Evolutionary conservation across 805 yeast species (phyloP).

Genomic region (Brettanomyces sp.): DNA sequence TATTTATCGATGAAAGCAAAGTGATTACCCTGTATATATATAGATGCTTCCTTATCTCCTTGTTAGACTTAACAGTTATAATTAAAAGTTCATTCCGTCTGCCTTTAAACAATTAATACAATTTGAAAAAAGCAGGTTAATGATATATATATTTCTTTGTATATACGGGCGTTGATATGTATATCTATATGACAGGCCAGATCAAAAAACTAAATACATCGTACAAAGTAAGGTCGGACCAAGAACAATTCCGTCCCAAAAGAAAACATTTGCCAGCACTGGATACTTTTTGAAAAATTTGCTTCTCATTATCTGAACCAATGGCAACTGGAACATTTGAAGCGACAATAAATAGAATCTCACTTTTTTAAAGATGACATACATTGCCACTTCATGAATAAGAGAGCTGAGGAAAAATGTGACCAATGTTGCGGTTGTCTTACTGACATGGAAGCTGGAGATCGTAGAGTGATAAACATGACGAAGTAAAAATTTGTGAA

Average conservation of each 20-base stretch:
- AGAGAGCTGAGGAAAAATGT: constrained; percentile 74
- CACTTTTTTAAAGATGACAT: constrained; percentile 65
- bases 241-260: constrained; percentile 85
- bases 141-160: background rate
- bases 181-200: background rate
- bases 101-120: too few relatives aligned
- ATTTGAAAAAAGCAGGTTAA: background rate
- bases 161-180: background rate
- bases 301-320: constrained; percentile 55
- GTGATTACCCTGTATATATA: background rate
- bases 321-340: constrained; percentile 85
- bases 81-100: too few relatives aligned
- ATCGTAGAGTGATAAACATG: constrained; percentile 93
- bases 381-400: constrained; percentile 91
- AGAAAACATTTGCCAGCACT: constrained; percentile 67
- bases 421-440: constrained; percentile 58
- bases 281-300: constrained; percentile 45
- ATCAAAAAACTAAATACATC: constrained; percentile 64
- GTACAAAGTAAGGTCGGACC: constrained; percentile 89
- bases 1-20: constrained; percentile 50
- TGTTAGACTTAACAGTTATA: too few relatives aligned
- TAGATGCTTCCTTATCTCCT: background rate
- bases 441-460: constrained; percentile 60
- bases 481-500: constrained; percentile 77
- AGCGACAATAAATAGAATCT: constrained; percentile 73